These are phyloP conservation scores for Panaeolus papilionaceus DNA, from an alignment of 768 basidiomycete species.

Conservation along the genomic window DNA sequence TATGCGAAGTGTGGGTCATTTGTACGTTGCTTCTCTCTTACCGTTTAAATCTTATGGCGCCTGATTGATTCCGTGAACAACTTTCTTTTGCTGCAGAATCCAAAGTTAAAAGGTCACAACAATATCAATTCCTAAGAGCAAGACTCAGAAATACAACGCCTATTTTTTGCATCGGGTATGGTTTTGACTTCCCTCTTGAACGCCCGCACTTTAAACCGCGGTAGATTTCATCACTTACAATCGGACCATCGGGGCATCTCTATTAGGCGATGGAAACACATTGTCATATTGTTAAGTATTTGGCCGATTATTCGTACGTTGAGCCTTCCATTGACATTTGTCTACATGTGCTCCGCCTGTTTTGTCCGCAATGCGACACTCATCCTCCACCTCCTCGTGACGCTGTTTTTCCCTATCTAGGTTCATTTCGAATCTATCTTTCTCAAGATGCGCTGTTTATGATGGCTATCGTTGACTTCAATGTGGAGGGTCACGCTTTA, in stretches of 20 bases:
- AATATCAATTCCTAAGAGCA: too few species aligned
- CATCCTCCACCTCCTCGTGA: constrained; percentile 9
- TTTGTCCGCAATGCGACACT: constrained; percentile 3
- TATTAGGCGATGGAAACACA: not conserved
- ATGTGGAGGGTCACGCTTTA: constrained; percentile 4
- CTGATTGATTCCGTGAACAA: not conserved
- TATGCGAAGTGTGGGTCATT: not conserved
- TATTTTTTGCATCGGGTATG: not conserved
- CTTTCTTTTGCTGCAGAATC: too few species aligned
- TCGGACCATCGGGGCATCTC: not conserved
- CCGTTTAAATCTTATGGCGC: not conserved
- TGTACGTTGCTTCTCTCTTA: not conserved
- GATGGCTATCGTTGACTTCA: constrained; percentile 1
- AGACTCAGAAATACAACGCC: not conserved
- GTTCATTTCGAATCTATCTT: not conserved
- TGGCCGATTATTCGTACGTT: not conserved
- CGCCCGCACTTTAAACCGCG: not conserved
- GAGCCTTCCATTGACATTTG: constrained; percentile 10
- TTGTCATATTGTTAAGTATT: not conserved
- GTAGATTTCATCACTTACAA: not conserved
- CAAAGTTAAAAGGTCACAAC: too few species aligned
- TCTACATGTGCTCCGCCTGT: constrained; percentile 11
- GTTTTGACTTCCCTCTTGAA: not conserved
- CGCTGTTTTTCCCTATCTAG: not conserved
- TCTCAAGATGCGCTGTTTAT: constrained; percentile 1